Percentiles rank a stretch among this genome's conserved stretches.
These are phyloP conservation scores for Capronia epimyces DNA, from an alignment of 2,329 filamentous ascomycete genomes.

Conservation along the genomic window DNA sequence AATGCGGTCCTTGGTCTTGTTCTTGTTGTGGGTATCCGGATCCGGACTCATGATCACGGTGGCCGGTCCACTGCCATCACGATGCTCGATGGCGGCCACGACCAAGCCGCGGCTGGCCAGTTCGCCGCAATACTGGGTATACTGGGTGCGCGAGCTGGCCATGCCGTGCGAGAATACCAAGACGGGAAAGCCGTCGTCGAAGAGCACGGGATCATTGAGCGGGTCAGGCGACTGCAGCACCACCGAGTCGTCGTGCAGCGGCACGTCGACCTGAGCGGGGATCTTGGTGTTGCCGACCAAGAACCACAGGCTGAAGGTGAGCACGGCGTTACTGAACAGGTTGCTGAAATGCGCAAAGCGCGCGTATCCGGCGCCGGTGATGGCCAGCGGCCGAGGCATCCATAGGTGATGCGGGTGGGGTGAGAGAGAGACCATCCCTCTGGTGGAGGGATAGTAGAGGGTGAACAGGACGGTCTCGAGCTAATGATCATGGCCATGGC, in stretches of 20 bases:
- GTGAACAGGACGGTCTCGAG: constrained; percentile 29
- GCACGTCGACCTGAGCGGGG: constrained; percentile 29
- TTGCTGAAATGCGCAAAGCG: constrained; percentile 28
- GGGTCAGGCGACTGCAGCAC: constrained; percentile 6
- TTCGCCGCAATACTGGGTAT: constrained; percentile 27
- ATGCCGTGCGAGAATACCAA: constrained; percentile 29
- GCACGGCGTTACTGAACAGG: constrained; percentile 23
- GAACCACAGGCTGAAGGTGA: constrained; percentile 25
- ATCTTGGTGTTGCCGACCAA: constrained; percentile 26
- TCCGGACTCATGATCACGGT: constrained; percentile 22
- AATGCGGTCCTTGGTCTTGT: constrained; percentile 2
- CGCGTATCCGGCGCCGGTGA: constrained; percentile 26
- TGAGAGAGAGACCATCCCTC: constrained; percentile 12
- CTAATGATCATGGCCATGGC: constrained; percentile 6
- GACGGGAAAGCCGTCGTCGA: constrained; percentile 25
- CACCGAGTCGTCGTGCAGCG: constrained; percentile 15
- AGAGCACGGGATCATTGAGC: neutral
- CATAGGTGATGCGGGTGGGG: constrained; percentile 26
- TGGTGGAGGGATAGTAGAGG: constrained; percentile 26
- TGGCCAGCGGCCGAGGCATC: constrained; percentile 25
- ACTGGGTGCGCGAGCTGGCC: constrained; percentile 28
- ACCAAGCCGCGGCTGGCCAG: constrained; percentile 26
- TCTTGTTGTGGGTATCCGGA: no score
- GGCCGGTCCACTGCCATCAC: constrained; percentile 28
- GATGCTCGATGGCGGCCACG: constrained; percentile 28